Evolutionary conservation across 2,329 filamentous ascomycete species (phyloP), one percentile per base, ranked within the genome.

Genomic region (Aureobasidium sp.): DNA sequence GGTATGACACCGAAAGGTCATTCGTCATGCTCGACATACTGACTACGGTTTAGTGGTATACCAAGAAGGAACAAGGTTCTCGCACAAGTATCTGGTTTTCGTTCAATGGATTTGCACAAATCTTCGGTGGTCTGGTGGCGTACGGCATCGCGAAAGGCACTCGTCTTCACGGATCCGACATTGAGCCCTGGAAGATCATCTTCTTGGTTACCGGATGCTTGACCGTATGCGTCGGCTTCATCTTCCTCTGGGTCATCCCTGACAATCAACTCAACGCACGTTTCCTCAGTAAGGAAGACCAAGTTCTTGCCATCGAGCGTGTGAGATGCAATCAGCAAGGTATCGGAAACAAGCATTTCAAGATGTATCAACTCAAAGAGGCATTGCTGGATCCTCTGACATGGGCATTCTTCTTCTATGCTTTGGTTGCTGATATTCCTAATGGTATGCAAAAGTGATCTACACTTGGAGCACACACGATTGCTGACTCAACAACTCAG

Each of bases 271-370:
- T 86, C 51, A 85, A 86, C 57, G 82, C 82, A 17, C 76, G 81
- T 2, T 86, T 82, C 80, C 68, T 94, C 29, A 87, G 77, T 8
- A 81, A 87, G 59, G 79, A 84, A 50, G 89, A 93, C 66, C 84
- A 84, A 13, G 71, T 85, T 0, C 79, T 90, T 46, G 87, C 87
- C 0, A 77, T 92, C 29, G 89, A 90, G 65, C 81, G 89, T 0
- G 83, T 93, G 6, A 80, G 88, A 0, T 79, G 84, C 26, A 93
- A 93, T 67, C 85, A 90, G 70, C 89, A 89, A 64, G 89, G 89
- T 0, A 86, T 89, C 17, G 87, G 86, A 1, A 88, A 84, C 64
- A 85, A 85, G 66, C 81, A 88, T 65, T 89, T 87, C 73, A 88
- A 88, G 65, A 78, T 81, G 75, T 79, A 82, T 26, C 90, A 94